Evolutionary conservation across 2,329 filamentous ascomycete genomes (phyloP).

Genomic region (Pyrenophora seminiperda): DNA sequence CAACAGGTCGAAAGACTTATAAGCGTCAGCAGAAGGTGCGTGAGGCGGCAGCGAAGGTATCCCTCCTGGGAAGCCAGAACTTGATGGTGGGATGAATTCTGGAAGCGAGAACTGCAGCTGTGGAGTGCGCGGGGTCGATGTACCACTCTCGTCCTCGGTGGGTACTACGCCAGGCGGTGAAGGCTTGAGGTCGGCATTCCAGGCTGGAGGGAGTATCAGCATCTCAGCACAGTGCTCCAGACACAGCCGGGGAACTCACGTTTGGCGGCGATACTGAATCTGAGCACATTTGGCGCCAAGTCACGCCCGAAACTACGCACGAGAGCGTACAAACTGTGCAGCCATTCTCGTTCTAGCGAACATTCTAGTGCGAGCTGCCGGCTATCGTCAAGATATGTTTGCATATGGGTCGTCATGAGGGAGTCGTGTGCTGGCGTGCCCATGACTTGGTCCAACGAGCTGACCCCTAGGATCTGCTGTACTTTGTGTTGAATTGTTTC

Average conservation of each 20-base stretch:
- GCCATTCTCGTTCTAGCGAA: slow-evolving; percentile 24
- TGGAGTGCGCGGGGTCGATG: slow-evolving; percentile 5
- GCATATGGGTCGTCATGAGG: slow-evolving; percentile 1
- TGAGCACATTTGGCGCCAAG: slow-evolving; percentile 10
- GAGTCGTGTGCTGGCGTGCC: background rate
- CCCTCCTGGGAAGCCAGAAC: slow-evolving; percentile 11
- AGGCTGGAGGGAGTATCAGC: slow-evolving; percentile 13
- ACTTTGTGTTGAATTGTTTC: slow-evolving; percentile 12
- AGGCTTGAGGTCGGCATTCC: slow-evolving; percentile 23
- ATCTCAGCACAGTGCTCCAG: slow-evolving; percentile 2
- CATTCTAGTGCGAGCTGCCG: slow-evolving; percentile 9
- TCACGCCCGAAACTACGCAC: too few species aligned
- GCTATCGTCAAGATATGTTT: slow-evolving; percentile 14
- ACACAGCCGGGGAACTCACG: slow-evolving; percentile 10
- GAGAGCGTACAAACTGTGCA: slow-evolving; percentile 17
- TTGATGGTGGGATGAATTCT: slow-evolving; percentile 9
- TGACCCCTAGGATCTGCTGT: slow-evolving; percentile 19
- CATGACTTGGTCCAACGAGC: slow-evolving; percentile 11
- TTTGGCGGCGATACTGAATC: slow-evolving; percentile 22
- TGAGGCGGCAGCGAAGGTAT: slow-evolving; percentile 20
- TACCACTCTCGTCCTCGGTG: slow-evolving; percentile 3
- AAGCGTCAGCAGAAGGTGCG: slow-evolving; percentile 17
- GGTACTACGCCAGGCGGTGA: slow-evolving; percentile 4
- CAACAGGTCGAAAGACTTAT: slow-evolving; percentile 23
- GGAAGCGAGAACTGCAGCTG: slow-evolving; percentile 12